Evolutionary conservation across 179 eudicot genomes (phyloP).

Genomic region (Heliamphora ciliata): DNA sequence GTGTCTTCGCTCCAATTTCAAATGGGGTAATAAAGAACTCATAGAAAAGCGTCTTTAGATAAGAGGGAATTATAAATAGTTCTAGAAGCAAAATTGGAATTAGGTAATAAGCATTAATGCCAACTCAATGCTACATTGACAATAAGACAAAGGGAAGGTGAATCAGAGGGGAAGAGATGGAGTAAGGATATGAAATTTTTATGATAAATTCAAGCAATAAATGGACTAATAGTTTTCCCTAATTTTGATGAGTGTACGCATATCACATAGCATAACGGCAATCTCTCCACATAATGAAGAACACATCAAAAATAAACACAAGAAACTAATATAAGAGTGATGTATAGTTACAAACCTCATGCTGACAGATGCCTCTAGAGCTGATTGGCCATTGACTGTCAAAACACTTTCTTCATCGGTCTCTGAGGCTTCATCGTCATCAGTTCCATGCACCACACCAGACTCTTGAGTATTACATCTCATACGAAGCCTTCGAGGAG

Average conservation of each 20-base stretch:
- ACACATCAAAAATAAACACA: background rate
- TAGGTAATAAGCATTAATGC: background rate
- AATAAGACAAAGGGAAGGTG: background rate
- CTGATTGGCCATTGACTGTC: constrained; percentile 17
- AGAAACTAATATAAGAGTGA: background rate
- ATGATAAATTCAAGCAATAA: background rate
- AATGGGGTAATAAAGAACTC: background rate
- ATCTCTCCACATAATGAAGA: background rate
- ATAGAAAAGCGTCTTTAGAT: background rate
- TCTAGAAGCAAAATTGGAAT: background rate
- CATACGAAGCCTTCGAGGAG: constrained; percentile 16
- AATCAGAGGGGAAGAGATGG: too few relatives aligned
- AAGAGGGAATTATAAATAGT: too few relatives aligned
- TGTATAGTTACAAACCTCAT: constrained; percentile 27
- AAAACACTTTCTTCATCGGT: constrained; percentile 34
- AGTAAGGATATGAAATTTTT: background rate
- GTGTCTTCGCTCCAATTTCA: background rate
- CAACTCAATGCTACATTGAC: background rate
- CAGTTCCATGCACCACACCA: constrained; percentile 15
- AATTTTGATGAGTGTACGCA: too few relatives aligned
- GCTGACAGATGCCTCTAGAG: constrained; percentile 22
- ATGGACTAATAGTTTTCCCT: constrained; percentile 1
- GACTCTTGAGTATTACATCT: constrained; percentile 7
- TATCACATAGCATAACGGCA: background rate
- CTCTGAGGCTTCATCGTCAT: constrained; percentile 33